These are phyloP conservation scores for Thalassiosira hispida DNA, from an alignment of 352 stramenopile genomes.

Conservation along the genomic window DNA sequence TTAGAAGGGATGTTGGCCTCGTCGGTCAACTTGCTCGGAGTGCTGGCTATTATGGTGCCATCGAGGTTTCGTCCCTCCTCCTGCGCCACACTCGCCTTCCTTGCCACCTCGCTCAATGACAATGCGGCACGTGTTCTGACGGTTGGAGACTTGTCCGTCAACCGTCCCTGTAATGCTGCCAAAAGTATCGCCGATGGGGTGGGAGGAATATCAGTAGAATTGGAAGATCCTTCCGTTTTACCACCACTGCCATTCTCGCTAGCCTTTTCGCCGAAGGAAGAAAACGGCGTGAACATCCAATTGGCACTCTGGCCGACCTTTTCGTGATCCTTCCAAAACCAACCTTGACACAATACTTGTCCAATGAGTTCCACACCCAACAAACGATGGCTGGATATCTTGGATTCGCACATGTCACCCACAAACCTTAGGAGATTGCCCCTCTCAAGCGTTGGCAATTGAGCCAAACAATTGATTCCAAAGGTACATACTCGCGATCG, in stretches of 20 bases:
- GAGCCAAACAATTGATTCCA: conserved; percentile 48
- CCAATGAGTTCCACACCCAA: conserved; percentile 76
- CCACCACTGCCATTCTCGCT: conserved; percentile 2
- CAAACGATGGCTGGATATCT: conserved; percentile 77
- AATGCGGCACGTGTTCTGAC: conserved; percentile 68
- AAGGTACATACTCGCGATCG: conserved; percentile 47
- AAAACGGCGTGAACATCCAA: conserved; percentile 19
- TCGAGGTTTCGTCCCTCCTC: conserved; percentile 30
- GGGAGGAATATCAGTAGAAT: background rate
- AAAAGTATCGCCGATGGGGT: conserved; percentile 52
- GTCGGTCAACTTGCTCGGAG: conserved; percentile 9
- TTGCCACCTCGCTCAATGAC: conserved; percentile 55
- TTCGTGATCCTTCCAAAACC: conserved; percentile 60
- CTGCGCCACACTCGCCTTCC: conserved; percentile 19
- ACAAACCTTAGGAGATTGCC: conserved; percentile 69
- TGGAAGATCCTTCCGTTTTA: background rate
- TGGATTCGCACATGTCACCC: conserved; percentile 68
- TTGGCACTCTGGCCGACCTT: conserved; percentile 1
- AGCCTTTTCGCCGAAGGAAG: conserved; percentile 6
- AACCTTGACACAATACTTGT: conserved; percentile 60
- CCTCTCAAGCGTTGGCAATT: conserved; percentile 57
- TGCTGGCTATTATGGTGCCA: conserved; percentile 14
- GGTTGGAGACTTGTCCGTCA: conserved; percentile 71
- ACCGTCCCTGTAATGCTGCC: conserved; percentile 58
- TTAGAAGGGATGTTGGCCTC: conserved; percentile 8